Evolutionary conservation across 1,284 basidiomycete species (phyloP), one percentile per base, ranked within the genome.

Genomic region (Schizophyllum amplum): DNA sequence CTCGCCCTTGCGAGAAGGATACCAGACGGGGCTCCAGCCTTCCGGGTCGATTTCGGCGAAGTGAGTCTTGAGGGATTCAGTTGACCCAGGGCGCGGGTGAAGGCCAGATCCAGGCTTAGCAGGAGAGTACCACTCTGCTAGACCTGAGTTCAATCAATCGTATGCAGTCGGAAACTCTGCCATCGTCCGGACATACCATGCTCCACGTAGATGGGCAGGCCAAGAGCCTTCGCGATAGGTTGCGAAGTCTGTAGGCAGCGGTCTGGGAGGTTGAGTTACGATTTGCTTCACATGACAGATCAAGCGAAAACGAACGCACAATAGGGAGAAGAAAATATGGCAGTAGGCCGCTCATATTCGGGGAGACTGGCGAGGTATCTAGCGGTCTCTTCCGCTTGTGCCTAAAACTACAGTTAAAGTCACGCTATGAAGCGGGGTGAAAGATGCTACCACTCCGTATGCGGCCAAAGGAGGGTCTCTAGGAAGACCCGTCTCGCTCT

Each of bases 221-320:
- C 72, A 13, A 94, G 75, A 0, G 79, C 78, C 53, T 76, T 69
- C 6, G 89, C 80, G 1, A 78, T 73, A 0, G 92, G 91, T 27
- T 78, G 72, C 0, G 85, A 72, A 0, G 92, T 94, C 67, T 94
- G 90, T 26, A 94, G 71, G 68, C 92, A 94, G 24, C 92, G 86
- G 71, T 93, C 91, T 88, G 67, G 57, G 7, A 4, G 15, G 25
- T 11, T n/a, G n/a, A n/a, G n/a, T n/a, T 23, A 47, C 20, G 13
- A 55, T 52, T 55, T n/a, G 21, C 52, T 54, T 24, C 21, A 55
- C 22, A 54, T 47, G 23, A n/a, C 42, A 48, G 26, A 48, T 22
- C n/a, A 26, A 3, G 24, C 21, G n/a, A n/a, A 26, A 17, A 15
- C 20, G 20, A 46, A 70, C 83, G 69, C 61, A 90, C 89, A 90